Evolutionary conservation across 1,139 yeast genomes (phyloP), one percentile per base, ranked within the genome.

Genomic region (Meyerozyma carpophila): DNA sequence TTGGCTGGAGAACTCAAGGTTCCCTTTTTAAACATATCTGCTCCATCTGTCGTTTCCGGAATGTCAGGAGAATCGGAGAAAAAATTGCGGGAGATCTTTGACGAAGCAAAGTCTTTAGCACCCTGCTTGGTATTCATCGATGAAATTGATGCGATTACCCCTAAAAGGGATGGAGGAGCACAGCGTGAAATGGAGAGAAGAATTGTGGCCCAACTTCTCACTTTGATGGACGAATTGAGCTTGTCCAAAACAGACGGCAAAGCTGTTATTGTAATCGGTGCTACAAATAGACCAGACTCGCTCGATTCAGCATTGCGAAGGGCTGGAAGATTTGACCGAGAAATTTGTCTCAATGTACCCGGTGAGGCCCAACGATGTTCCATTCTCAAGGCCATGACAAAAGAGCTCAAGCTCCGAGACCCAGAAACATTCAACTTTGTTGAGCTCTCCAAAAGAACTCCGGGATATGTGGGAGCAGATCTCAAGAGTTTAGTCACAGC

Each of bases 41-140:
- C 99, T 0, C 98, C 98, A 1, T 86, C 96, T 1, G 89, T 94
- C 6, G 98, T 93, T 0, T 87, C 96, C 46, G 98, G 99, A n/a
- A 93, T 93, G 98, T 88, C 96, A n/a, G 98, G 98, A 39, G 99
- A 93, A 63, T 83, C 94, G 47, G 98, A 94, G 61, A 93, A 93
- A 70, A 91, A 91, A 59, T 73, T 93, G 14, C 73, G 98, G 50
- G 98, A 93, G 50, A 73, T 93, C 36, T 93, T 93, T 57, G 97
- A 90, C 38, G 98, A 94, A 59, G 98, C 98, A 2, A 86, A 84
- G 56, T 57, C 77, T 7, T 61, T 90, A 45, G 98, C 98, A 1
- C 98, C 98, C 3, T 91, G 98, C 62, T 68, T 93, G 36, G 77
- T 93, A 43, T 93, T 93, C 58, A 84, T 93, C 62, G 99, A 93